Conservation (phyloP, 208 protist genomes). For the Trichomonas vaginalis region DNA sequence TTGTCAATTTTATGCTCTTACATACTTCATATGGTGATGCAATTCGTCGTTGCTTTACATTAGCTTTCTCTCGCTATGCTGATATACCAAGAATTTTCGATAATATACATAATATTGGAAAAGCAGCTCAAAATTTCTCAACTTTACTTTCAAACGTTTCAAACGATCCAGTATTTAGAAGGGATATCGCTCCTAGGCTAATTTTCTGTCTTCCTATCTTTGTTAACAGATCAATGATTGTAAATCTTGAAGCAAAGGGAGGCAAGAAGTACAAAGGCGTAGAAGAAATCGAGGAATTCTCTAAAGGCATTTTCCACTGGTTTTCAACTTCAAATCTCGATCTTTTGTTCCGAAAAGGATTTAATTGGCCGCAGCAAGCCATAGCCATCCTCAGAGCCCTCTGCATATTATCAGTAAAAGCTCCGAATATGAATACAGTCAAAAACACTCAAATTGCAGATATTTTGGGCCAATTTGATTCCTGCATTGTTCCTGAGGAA, state of each 20-base stretch:
- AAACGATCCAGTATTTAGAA: neutral
- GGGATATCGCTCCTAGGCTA: neutral
- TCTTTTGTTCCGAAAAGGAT: neutral
- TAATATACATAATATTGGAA: neutral
- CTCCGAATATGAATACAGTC: neutral
- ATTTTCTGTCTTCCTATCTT: neutral
- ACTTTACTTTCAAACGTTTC: neutral
- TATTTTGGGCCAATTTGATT: neutral
- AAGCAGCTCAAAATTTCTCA: neutral
- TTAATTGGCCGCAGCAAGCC: no score
- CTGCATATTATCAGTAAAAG: neutral
- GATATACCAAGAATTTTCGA: neutral
- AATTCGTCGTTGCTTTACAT: neutral
- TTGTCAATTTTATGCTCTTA: neutral
- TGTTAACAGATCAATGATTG: neutral
- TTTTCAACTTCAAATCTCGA: neutral
- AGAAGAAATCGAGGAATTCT: neutral
- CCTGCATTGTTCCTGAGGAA: neutral
- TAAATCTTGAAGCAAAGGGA: neutral
- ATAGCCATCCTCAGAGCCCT: no score
- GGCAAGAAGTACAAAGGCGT: neutral
- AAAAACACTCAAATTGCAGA: neutral
- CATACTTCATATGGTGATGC: neutral
- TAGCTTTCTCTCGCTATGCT: neutral
- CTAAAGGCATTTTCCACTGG: neutral